Evolutionary conservation across 2,329 filamentous ascomycete species (phyloP), one percentile per base, ranked within the genome.

Genomic region (Sarocladium kiliense): DNA sequence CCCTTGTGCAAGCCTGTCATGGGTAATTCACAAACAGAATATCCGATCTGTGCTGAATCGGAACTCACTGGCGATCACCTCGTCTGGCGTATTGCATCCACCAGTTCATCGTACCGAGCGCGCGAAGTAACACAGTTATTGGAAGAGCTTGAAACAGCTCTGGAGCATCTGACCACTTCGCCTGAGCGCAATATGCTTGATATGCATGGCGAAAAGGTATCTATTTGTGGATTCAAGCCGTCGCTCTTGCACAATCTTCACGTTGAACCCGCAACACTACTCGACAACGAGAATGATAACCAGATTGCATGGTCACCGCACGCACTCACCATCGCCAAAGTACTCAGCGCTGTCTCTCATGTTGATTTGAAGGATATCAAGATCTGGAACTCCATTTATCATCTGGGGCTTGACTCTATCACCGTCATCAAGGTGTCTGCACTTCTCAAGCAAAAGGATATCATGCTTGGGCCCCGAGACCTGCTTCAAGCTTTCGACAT

Each of bases 321-420:
- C 1, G 72, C 75, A 21, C 58, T 57, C 2, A 61, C 57, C 0
- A 74, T 87, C 19, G 70, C 81, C 2, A 64, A 71, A 1, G 72
- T 79, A 0, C 68, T 87, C 14, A 72, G 77, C 1, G 65, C 76
- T 27, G 76, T 92, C 1, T 88, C 91, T 0, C 81, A 79, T 16
- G 70, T 87, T 0, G 74, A 84, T 0, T 69, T 76, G 18, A 65
- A 75, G 0, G 74, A 82, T 1, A 88, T 96, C 53, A 69, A 72
- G 2, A 77, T 77, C 55, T 74, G 77, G 1, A 80, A 85, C 53
- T 89, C 80, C 0, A 80, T 96, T 12, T 96, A 94, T 68, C 86
- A 94, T 59, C 77, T 97, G 1, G 92, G 92, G 0, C 81, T 97
- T 1, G 92, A 97, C 66, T 97, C 92, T 0, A 96, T 97, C 67